These are phyloP conservation scores for Synchytrium microbalum DNA, from an alignment of 371 early-diverging fungal species.

Conservation along the genomic window DNA sequence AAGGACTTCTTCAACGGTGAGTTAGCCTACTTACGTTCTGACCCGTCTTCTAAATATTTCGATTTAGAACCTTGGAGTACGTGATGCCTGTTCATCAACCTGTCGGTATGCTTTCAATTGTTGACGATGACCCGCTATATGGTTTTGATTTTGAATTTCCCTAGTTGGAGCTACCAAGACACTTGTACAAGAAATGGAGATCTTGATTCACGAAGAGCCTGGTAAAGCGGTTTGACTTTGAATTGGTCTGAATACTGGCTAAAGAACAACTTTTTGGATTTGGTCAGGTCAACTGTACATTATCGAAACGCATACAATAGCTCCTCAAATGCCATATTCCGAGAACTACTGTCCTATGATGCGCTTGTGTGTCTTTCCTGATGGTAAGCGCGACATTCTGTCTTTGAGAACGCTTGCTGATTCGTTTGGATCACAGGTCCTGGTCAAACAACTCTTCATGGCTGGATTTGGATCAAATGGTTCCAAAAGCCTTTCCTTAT, in stretches of 20 bases:
- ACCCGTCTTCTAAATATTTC: no score
- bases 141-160: no score
- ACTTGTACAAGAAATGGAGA: neutral
- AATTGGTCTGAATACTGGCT: no score
- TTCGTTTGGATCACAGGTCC: no score
- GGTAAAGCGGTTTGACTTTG: no score
- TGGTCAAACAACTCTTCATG: neutral
- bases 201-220: neutral
- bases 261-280: no score
- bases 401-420: no score
- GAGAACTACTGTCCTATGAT: neutral
- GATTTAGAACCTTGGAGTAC: neutral
- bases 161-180: neutral
- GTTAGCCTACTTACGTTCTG: no score
- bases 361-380: neutral
- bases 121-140: no score
- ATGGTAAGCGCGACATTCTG: no score
- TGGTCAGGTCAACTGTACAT: neutral
- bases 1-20: neutral
- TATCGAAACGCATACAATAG: neutral
- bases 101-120: neutral
- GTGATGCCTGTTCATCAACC: neutral
- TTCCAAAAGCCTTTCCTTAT: neutral
- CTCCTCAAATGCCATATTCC: neutral
- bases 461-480: neutral